phyloP scores from a whole-genome alignment of 208 protist species.

The Endotrypanum monterogeii region DNA sequence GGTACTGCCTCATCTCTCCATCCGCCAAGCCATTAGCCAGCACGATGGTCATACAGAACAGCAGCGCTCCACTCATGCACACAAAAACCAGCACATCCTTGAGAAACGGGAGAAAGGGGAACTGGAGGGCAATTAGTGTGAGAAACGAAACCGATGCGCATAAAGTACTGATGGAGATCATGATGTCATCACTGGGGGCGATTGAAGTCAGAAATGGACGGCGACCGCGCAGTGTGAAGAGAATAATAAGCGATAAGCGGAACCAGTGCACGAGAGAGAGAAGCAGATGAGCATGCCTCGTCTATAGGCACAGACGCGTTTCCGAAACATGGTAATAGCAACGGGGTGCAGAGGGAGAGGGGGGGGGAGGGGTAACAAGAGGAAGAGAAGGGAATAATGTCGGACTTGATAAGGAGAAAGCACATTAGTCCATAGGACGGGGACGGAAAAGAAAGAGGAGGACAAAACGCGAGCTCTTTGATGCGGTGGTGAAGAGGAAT shows the following conservation, averaged over 20 bases:
- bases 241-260: neutral
- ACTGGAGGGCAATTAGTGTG: slow-evolving; percentile 14
- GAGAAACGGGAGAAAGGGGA: slow-evolving; percentile 17
- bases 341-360: neutral
- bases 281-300: neutral
- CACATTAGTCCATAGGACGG: neutral
- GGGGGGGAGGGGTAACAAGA: neutral
- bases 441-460: neutral
- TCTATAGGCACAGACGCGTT: neutral
- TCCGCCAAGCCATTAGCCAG: slow-evolving; percentile 21
- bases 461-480: too few species aligned
- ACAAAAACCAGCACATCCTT: slow-evolving; percentile 21
- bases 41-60: slow-evolving; percentile 20
- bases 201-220: too few species aligned
- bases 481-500: too few species aligned
- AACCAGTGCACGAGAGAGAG: neutral
- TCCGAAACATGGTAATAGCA: neutral
- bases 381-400: neutral
- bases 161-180: slow-evolving; percentile 5
- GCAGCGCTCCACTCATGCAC: slow-evolving; percentile 23
- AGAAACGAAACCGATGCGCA: slow-evolving; percentile 28
- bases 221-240: neutral
- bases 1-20: slow-evolving; percentile 22
- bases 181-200: too few species aligned
- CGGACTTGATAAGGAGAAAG: too few species aligned